These are phyloP conservation scores for Trichosporon inkin DNA, from an alignment of 1,284 basidiomycete genomes.

Conservation along the genomic window DNA sequence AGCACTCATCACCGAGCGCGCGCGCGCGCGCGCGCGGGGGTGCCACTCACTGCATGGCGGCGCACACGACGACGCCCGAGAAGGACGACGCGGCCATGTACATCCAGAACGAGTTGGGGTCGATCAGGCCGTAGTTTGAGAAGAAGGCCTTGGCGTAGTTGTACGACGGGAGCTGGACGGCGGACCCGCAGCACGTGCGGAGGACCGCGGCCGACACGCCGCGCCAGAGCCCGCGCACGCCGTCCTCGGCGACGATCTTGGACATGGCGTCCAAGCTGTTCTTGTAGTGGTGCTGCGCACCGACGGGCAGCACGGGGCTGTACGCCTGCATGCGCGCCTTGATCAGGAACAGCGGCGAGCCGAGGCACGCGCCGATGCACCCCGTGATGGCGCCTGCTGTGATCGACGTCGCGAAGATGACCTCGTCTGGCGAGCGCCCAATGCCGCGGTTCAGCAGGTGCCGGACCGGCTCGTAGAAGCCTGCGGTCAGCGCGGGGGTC, in stretches of 20 bases:
- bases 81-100: conserved; percentile 83
- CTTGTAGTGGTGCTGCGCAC: conserved; percentile 87
- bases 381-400: conserved; percentile 84
- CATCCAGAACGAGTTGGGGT: conserved; percentile 73
- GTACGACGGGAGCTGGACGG: conserved; percentile 89
- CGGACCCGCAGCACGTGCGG: conserved; percentile 75
- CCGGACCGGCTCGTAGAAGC: conserved; percentile 93
- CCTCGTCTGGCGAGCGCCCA: conserved; percentile 62
- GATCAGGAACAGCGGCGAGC: conserved; percentile 91
- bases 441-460: conserved; percentile 64
- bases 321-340: conserved; percentile 99
- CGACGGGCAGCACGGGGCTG: conserved; percentile 88
- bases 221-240: conserved; percentile 72
- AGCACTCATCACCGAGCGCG: no score
- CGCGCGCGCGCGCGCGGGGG: no score
- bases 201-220: conserved; percentile 92
- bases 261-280: conserved; percentile 72
- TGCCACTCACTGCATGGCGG: conserved; percentile 75
- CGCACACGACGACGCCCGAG: conserved; percentile 86
- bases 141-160: conserved; percentile 83
- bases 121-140: conserved; percentile 61
- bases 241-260: conserved; percentile 74
- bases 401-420: conserved; percentile 68
- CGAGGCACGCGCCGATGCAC: conserved; percentile 80
- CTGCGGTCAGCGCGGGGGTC: conserved; percentile 53